phyloP scores from a whole-genome alignment of 2,329 filamentous ascomycete genomes.

The Monascus ruber region DNA sequence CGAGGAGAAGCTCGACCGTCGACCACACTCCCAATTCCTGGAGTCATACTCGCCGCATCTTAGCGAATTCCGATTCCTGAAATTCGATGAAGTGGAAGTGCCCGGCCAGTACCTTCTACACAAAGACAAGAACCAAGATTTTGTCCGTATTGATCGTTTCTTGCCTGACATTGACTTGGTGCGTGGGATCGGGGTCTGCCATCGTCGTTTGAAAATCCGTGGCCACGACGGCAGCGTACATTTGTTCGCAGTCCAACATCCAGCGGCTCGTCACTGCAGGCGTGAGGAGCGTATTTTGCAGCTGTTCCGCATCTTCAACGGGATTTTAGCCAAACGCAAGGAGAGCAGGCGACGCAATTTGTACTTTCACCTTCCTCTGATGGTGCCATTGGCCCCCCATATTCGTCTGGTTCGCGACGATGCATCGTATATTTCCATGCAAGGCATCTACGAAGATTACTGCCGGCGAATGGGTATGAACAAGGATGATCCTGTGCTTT shows the following conservation, averaged over 20 bases:
- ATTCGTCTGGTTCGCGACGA: constrained; percentile 95
- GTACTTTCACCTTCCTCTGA: constrained; percentile 89
- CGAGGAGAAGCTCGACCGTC: constrained; percentile 88
- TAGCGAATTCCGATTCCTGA: constrained; percentile 93
- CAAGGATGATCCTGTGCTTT: constrained; percentile 91
- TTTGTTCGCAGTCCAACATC: constrained; percentile 91
- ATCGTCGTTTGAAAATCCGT: constrained; percentile 86
- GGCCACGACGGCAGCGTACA: constrained; percentile 97
- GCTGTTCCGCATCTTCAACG: constrained; percentile 95
- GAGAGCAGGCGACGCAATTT: constrained; percentile 87
- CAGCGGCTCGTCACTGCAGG: constrained; percentile 80
- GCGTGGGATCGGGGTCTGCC: constrained; percentile 78
- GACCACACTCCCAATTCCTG: constrained; percentile 60
- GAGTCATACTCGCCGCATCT: constrained; percentile 83
- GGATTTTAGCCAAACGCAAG: constrained; percentile 80
- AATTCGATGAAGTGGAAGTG: constrained; percentile 96
- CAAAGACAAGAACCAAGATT: constrained; percentile 98
- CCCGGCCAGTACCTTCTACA: constrained; percentile 95
- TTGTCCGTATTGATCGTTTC: constrained; percentile 94
- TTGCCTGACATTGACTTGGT: constrained; percentile 89
- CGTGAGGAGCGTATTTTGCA: constrained; percentile 92
- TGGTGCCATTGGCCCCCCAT: constrained; percentile 89
- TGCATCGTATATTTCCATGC: constrained; percentile 82
- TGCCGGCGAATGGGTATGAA: constrained; percentile 75
- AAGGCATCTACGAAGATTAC: constrained; percentile 93